phyloP scores from a whole-genome alignment of 768 basidiomycete genomes.

The Ramaria rubella region DNA sequence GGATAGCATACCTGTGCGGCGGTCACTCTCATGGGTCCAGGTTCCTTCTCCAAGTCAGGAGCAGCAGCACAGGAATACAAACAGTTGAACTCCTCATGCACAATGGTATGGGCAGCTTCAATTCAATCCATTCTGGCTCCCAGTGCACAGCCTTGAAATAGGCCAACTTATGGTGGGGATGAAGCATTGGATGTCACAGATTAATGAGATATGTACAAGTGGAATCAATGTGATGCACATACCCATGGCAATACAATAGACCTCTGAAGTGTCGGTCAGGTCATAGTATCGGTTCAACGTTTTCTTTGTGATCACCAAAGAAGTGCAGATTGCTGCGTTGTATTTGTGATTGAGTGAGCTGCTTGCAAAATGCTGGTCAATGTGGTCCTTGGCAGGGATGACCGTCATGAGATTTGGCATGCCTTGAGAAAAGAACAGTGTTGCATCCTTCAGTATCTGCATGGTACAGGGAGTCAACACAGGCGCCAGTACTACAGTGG shows the following conservation, averaged over 20 bases:
- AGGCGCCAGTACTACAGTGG: too few species aligned
- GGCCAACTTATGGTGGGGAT: conserved; percentile 29
- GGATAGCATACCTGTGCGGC: background rate
- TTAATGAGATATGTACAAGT: background rate
- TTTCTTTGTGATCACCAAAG: conserved; percentile 23
- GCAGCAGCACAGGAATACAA: background rate
- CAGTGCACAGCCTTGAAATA: conserved; percentile 28
- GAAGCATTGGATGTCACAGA: conserved; percentile 23
- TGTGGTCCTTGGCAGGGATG: conserved; percentile 35
- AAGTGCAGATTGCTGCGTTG: conserved; percentile 19
- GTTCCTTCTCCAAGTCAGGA: background rate
- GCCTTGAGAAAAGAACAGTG: conserved; percentile 25
- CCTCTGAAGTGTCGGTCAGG: conserved; percentile 23
- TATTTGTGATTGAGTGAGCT: conserved; percentile 13
- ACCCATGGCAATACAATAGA: conserved; percentile 31
- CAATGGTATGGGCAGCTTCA: conserved; percentile 18
- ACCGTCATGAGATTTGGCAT: conserved; percentile 25
- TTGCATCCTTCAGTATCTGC: conserved; percentile 33
- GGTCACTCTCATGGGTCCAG: background rate
- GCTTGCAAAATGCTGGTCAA: conserved; percentile 23
- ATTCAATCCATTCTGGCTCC: conserved; percentile 28
- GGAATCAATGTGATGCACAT: conserved; percentile 12
- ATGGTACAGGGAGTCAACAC: background rate
- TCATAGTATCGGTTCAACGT: conserved; percentile 30
- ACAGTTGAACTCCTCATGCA: conserved; percentile 16